Evolutionary conservation across 306 rosid species (phyloP), one percentile per base, ranked within the genome.

Genomic region (Prunus fruticosa): DNA sequence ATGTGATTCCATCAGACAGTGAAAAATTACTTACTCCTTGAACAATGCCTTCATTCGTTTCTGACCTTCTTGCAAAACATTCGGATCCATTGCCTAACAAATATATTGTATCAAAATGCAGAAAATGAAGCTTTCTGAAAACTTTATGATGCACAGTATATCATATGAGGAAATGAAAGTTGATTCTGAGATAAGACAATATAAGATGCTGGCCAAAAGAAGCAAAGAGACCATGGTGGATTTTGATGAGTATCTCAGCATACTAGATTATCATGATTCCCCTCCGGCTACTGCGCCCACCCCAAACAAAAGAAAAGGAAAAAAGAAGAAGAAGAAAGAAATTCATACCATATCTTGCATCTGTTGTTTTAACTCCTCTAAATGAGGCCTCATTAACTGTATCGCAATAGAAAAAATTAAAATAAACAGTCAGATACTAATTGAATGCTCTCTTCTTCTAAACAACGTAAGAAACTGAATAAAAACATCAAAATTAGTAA

Each of bases 371-470:
- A 92, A 75, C 51, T 87, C 88, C 80, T 88, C 93, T 84, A 96
- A 76, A 64, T 52, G 90, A 8, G 96, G 96, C 83, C 97, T 91
- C 86, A 91, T 73, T 75, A 88, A 32, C 98, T 96, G 88, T 79
- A 85, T 19, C 80, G 66, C 45, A 84, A 30, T 27, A 27, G 11
- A 56, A 53, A 3, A 32, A 8, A 34, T 6, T 57, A 10, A 52
- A 15, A 38, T 20, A 71, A 53, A 70, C 10, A 53, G 14, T 52
- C 8, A 71, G 64, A 22, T 34, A 32, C 20, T 20, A 19, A n/a
- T 20, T 3, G 45, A 71, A 53, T 71, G 64, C 15, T 56, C 23
- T 30, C n/a, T 52, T 34, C 75, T n/a, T 32, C 64, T 3, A 30
- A 32, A 19, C n/a, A 6, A 19, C 4, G 47, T 5, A 2, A 71